Conservation (phyloP, 1,139 yeast genomes). For the Pneumocystis murina region DNA sequence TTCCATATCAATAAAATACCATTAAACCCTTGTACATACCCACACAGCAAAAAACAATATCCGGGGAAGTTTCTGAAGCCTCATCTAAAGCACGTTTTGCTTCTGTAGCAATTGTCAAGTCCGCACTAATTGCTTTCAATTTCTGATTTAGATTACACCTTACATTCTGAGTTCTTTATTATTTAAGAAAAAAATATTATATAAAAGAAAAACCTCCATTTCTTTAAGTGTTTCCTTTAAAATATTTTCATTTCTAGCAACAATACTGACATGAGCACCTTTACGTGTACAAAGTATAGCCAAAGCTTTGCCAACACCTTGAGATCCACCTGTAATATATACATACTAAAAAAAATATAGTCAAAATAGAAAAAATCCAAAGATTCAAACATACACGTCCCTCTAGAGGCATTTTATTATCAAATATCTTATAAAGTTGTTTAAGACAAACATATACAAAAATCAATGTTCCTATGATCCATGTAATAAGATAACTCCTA, state of each 20-base stretch:
- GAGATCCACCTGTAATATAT: conserved; percentile 87
- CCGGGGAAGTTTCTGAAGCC: conserved; percentile 33
- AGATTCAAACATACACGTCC: neutral
- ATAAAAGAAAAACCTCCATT: conserved; percentile 24
- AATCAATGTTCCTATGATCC: neutral
- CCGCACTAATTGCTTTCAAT: conserved; percentile 43
- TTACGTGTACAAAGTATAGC: conserved; percentile 42
- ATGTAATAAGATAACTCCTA: neutral
- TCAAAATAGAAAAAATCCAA: neutral
- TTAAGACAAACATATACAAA: neutral
- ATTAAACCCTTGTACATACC: conserved; percentile 22
- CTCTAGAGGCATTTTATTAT: neutral
- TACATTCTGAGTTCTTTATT: conserved; percentile 1
- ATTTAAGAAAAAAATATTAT: neutral
- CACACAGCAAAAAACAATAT: conserved; percentile 70
- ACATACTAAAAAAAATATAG: conserved; percentile 30
- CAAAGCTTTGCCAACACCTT: conserved; percentile 76
- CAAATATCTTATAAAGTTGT: neutral
- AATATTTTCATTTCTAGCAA: conserved; percentile 56
- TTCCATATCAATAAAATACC: neutral
- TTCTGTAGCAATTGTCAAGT: conserved; percentile 43
- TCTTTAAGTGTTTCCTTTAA: conserved; percentile 35
- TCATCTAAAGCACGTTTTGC: conserved; percentile 33
- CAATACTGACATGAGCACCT: conserved; percentile 54
- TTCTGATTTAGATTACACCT: conserved; percentile 22